Evolutionary conservation across 2,329 filamentous ascomycete genomes (phyloP).

Genomic region (Trichoderma lentiforme): DNA sequence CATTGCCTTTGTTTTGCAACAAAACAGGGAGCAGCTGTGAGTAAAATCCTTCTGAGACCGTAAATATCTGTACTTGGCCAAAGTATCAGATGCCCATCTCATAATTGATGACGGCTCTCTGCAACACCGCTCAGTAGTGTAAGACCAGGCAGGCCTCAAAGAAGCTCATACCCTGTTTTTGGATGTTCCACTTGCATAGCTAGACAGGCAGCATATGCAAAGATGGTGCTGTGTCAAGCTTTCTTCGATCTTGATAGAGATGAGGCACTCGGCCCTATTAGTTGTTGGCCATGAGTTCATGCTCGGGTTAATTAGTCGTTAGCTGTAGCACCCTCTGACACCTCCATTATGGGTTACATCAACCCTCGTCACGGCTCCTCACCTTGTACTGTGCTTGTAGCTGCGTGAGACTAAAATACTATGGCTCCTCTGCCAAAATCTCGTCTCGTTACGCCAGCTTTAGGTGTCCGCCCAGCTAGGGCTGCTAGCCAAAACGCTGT

Average conservation of each 20-base stretch:
- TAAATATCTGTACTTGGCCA: background rate
- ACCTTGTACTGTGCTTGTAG: background rate
- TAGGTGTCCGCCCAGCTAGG: conserved; percentile 9
- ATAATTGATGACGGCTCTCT: background rate
- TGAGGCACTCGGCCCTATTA: background rate
- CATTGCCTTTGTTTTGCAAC: background rate
- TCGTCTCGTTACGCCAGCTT: background rate
- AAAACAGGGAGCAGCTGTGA: background rate
- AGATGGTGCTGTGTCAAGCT: background rate
- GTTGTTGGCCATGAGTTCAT: background rate
- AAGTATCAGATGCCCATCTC: background rate
- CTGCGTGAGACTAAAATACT: conserved; percentile 2
- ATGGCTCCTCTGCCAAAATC: background rate
- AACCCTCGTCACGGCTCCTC: conserved; percentile 8
- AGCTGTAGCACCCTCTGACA: background rate
- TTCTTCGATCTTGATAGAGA: background rate
- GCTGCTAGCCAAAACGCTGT: conserved; percentile 12
- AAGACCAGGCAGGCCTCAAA: background rate
- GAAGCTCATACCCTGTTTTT: background rate
- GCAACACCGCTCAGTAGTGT: background rate
- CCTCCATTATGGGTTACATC: conserved; percentile 12
- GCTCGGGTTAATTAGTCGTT: background rate
- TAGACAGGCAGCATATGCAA: background rate
- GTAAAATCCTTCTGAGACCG: background rate
- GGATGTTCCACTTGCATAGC: background rate